Evolutionary conservation across 768 basidiomycete genomes (phyloP).

Genomic region (Leccinum arenicola): DNA sequence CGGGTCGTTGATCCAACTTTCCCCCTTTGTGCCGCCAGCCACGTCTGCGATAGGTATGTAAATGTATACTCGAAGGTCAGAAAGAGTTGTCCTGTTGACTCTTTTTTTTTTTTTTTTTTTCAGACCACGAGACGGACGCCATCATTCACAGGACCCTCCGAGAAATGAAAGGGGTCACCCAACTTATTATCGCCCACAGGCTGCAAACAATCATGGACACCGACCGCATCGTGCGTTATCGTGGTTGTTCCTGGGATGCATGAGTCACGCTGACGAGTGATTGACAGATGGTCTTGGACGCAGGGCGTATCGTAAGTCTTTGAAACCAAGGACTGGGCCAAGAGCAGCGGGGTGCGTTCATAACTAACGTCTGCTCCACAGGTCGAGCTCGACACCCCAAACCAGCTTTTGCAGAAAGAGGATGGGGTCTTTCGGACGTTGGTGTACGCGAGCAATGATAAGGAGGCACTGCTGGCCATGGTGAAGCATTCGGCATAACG

Average conservation of each 20-base stretch:
- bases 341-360: not conserved
- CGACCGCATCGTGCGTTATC: slow-evolving; percentile 6
- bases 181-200: slow-evolving; percentile 11
- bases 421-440: not conserved
- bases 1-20: not conserved
- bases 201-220: slow-evolving; percentile 10
- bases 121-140: slow-evolving; percentile 9
- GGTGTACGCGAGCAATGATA: slow-evolving; percentile 9
- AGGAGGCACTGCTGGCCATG: not conserved
- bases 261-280: not conserved
- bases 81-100: not conserved
- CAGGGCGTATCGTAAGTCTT: slow-evolving; percentile 7
- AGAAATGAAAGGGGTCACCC: slow-evolving; percentile 4
- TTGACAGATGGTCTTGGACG: slow-evolving; percentile 10
- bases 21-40: not conserved
- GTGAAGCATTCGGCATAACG: slow-evolving; percentile 2
- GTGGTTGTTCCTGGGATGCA: not conserved
- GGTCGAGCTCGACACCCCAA: slow-evolving; percentile 6
- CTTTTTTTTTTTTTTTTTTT: no score
- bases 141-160: slow-evolving; percentile 8
- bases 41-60: slow-evolving; percentile 13
- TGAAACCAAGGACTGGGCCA: not conserved
- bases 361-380: not conserved
- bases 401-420: slow-evolving; percentile 2
- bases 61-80: no score